Conservation (phyloP, 2,329 filamentous ascomycete species). For the Pseudocercospora fijiensis region DNA sequence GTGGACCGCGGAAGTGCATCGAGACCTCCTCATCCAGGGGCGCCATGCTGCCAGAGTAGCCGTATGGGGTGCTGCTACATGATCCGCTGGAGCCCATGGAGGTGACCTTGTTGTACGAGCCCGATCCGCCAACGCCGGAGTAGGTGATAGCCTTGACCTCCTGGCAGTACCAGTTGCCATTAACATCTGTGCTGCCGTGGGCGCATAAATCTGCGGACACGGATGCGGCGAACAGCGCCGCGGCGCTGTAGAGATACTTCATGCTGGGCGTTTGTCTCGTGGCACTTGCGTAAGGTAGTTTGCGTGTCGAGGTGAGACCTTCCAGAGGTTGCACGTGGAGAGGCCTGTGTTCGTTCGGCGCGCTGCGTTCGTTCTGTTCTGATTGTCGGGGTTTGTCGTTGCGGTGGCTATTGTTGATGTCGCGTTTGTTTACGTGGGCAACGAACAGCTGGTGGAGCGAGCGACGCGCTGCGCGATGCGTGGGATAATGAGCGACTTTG, state of each 20-base stretch:
- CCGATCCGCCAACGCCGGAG: constrained; percentile 47
- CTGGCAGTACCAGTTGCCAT: constrained; percentile 65
- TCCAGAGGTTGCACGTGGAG: constrained; percentile 8
- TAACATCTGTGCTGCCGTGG: constrained; percentile 34
- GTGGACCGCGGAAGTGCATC: constrained; percentile 69
- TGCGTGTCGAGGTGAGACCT: constrained; percentile 11
- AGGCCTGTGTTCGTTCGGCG: constrained; percentile 6
- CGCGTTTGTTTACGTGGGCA: constrained; percentile 4
- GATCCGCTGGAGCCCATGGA: constrained; percentile 56
- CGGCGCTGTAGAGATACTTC: constrained; percentile 36
- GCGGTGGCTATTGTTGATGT: neutral
- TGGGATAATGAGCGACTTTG: constrained; percentile 1
- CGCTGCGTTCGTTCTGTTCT: constrained; percentile 2
- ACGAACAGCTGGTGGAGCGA: neutral
- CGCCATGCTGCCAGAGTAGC: constrained; percentile 61
- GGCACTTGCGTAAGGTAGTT: too few relatives aligned
- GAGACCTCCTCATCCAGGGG: constrained; percentile 72
- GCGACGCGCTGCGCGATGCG: constrained; percentile 2
- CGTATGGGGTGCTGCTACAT: constrained; percentile 55
- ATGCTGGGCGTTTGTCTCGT: constrained; percentile 26
- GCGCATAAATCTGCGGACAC: constrained; percentile 33
- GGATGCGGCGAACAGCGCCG: constrained; percentile 34
- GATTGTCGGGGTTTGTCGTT: constrained; percentile 2
- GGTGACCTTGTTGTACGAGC: constrained; percentile 62
- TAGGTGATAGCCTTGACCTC: constrained; percentile 68